Evolutionary conservation across 129 eudicot species (phyloP).

Genomic region (Silybum marianum): DNA sequence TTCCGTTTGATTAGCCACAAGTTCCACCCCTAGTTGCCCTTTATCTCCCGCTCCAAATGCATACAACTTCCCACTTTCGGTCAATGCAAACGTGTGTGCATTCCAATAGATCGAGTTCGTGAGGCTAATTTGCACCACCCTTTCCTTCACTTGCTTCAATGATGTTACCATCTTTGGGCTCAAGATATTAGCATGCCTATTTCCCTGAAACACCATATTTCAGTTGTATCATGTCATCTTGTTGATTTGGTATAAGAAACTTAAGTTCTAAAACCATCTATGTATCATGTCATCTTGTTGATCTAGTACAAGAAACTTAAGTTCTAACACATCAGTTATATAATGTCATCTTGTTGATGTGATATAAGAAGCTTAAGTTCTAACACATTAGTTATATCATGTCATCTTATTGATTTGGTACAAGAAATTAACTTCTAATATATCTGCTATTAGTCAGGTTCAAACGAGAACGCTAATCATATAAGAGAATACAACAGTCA

Average conservation of each 20-base stretch:
- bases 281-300: not conserved
- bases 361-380: not conserved
- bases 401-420: not conserved
- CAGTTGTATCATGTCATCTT: constrained; percentile 13
- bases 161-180: constrained; percentile 75
- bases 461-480: no score
- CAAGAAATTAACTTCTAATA: not conserved
- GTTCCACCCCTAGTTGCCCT: constrained; percentile 85
- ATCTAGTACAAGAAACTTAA: no score
- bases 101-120: constrained; percentile 87
- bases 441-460: no score
- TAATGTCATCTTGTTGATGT: constrained; percentile 6
- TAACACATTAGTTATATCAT: not conserved
- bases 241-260: not conserved
- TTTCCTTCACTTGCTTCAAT: constrained; percentile 59
- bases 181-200: constrained; percentile 66
- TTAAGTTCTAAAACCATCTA: not conserved
- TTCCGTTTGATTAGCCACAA: constrained; percentile 60
- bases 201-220: constrained; percentile 35
- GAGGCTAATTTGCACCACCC: constrained; percentile 85
- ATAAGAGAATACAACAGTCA: no score
- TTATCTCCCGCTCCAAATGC: constrained; percentile 95
- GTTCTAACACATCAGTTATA: not conserved
- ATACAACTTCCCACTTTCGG: constrained; percentile 70
- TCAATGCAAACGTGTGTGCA: constrained; percentile 87